Conservation (phyloP, 2,329 filamentous ascomycete species). For the Colletotrichum euphorbiae region DNA sequence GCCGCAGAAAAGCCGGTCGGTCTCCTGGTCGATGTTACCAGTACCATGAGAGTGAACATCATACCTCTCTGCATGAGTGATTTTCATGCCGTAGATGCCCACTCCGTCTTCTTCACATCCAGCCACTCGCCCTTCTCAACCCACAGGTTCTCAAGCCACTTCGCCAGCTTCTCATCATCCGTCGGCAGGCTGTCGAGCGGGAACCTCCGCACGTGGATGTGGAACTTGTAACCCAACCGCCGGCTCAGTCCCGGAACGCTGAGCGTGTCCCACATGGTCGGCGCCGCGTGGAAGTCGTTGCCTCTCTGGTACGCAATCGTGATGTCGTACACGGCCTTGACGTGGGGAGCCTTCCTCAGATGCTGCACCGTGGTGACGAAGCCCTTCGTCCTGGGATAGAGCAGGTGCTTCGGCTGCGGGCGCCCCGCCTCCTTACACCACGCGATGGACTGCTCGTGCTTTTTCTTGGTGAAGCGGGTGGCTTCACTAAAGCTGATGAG, state of each 20-base stretch:
- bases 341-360: constrained; percentile 61
- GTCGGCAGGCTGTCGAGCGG: constrained; percentile 59
- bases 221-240: constrained; percentile 58
- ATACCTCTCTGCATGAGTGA: background rate
- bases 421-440: constrained; percentile 65
- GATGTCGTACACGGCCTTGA: constrained; percentile 67
- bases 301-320: constrained; percentile 64
- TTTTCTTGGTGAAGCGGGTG: constrained; percentile 67
- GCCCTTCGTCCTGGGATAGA: constrained; percentile 71
- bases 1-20: too few species aligned
- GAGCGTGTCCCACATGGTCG: constrained; percentile 65
- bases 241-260: constrained; percentile 54
- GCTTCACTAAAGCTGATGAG: constrained; percentile 74
- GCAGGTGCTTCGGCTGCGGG: constrained; percentile 65
- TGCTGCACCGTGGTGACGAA: constrained; percentile 70
- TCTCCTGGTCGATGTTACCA: too few species aligned
- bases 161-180: constrained; percentile 60
- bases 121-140: constrained; percentile 65
- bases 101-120: constrained; percentile 56
- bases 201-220: constrained; percentile 62
- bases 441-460: constrained; percentile 61
- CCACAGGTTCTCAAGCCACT: constrained; percentile 66
- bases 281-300: constrained; percentile 57
- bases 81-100: constrained; percentile 45
- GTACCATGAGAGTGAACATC: too few species aligned